Evolutionary conservation across 345 rosid genomes (phyloP).

Genomic region (Pelargonium nanum): DNA sequence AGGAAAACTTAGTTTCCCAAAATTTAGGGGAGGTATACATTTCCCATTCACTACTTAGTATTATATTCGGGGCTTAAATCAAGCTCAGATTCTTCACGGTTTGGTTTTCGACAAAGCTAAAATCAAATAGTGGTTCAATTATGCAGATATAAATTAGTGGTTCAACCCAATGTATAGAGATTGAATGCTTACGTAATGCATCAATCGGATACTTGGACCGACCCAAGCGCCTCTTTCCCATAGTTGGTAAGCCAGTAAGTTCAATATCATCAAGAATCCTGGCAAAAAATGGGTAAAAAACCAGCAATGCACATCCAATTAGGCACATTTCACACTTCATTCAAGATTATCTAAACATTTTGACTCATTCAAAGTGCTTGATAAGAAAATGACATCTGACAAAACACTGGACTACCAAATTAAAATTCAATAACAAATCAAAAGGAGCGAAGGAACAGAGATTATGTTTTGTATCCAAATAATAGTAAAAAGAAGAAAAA

Average conservation of each 20-base stretch:
- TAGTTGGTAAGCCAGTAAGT: slow-evolving; percentile 3
- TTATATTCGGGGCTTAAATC: too few relatives aligned
- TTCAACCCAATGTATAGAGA: not conserved
- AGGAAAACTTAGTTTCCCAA: not conserved
- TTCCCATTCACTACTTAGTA: too few relatives aligned
- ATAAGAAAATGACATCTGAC: not conserved
- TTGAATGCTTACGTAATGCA: slow-evolving; percentile 36
- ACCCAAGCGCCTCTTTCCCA: slow-evolving; percentile 36
- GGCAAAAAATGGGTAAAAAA: not conserved
- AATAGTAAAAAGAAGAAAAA: too few relatives aligned
- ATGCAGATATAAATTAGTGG: too few relatives aligned
- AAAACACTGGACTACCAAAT: too few relatives aligned
- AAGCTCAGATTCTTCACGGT: too few relatives aligned
- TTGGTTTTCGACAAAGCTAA: not conserved
- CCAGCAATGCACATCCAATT: slow-evolving; percentile 3
- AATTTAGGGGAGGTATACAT: not conserved
- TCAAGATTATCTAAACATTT: not conserved
- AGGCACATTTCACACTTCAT: slow-evolving; percentile 4
- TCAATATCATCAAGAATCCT: slow-evolving; percentile 2
- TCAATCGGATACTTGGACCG: slow-evolving; percentile 45
- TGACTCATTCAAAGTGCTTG: not conserved
- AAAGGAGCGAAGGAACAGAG: too few relatives aligned
- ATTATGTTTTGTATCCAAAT: too few relatives aligned
- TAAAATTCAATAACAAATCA: not conserved
- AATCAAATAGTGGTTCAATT: not conserved